Percentiles rank a stretch among this genome's conserved stretches.
These are phyloP conservation scores for Fonsecaea nubica DNA, from an alignment of 2,329 filamentous ascomycete species.

Conservation along the genomic window DNA sequence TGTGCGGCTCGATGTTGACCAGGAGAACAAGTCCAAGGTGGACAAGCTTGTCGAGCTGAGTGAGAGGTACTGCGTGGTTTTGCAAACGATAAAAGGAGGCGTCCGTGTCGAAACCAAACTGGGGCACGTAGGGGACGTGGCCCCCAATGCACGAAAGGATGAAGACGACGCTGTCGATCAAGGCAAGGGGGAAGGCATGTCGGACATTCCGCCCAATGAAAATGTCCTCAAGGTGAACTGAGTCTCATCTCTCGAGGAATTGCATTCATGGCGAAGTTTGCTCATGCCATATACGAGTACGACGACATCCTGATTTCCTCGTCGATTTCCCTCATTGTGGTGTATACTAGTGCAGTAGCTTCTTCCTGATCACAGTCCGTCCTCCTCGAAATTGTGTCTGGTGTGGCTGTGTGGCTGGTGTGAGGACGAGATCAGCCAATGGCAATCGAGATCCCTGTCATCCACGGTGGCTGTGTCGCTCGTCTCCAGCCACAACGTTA, in stretches of 20 bases:
- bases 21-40: conserved; percentile 50
- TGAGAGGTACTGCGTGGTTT: conserved; percentile 58
- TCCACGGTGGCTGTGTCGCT: not conserved
- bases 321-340: not conserved
- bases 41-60: conserved; percentile 57
- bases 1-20: conserved; percentile 52
- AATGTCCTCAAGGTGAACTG: conserved; percentile 29
- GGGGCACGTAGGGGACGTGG: conserved; percentile 19
- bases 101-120: conserved; percentile 45
- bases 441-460: not conserved
- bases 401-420: conserved; percentile 11
- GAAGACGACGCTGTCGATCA: conserved; percentile 7
- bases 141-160: conserved; percentile 15
- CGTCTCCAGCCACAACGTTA: conserved; percentile 2
- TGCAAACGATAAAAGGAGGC: conserved; percentile 50
- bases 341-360: not conserved
- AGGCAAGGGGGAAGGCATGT: conserved; percentile 14
- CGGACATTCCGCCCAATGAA: conserved; percentile 28
- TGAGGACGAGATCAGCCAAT: not conserved
- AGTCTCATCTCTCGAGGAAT: not conserved
- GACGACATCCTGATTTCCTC: not conserved
- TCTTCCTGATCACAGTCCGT: not conserved
- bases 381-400: not conserved
- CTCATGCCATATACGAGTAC: not conserved
- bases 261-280: too few relatives aligned